phyloP scores from a whole-genome alignment of 805 yeast genomes.

The Candida coquimbonensis region DNA sequence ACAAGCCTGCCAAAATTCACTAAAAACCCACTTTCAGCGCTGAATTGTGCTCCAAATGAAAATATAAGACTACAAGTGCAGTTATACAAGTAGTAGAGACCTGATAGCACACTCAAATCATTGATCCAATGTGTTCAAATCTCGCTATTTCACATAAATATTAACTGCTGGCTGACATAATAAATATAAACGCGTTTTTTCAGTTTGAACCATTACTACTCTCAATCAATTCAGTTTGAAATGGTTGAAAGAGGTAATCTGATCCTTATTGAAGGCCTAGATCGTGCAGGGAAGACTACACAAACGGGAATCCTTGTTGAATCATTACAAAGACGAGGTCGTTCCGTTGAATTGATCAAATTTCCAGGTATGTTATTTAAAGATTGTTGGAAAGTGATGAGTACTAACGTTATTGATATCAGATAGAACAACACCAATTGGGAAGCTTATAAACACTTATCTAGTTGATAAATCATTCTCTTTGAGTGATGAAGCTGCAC shows the following conservation, averaged over 20 bases:
- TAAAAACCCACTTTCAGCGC: too few relatives aligned
- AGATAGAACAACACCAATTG: conserved; percentile 77
- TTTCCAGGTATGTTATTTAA: conserved; percentile 48
- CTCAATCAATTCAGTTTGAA: not conserved
- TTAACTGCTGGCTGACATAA: not conserved
- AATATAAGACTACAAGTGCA: too few relatives aligned
- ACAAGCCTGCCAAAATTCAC: too few relatives aligned
- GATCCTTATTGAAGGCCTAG: conserved; percentile 86
- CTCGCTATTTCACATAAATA: too few relatives aligned
- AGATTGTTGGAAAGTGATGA: not conserved
- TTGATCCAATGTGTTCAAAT: too few relatives aligned
- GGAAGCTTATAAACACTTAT: conserved; percentile 69
- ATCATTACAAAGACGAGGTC: conserved; percentile 22
- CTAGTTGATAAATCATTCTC: conserved; percentile 42
- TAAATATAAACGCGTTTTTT: not conserved
- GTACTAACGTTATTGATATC: not conserved
- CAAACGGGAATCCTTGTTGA: conserved; percentile 47
- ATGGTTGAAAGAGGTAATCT: conserved; percentile 52
- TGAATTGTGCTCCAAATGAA: too few relatives aligned
- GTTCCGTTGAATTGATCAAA: conserved; percentile 47
- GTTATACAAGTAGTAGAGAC: too few relatives aligned
- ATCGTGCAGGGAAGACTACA: conserved; percentile 90
- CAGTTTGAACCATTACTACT: too few relatives aligned
- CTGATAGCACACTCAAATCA: too few relatives aligned
- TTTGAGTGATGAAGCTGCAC: conserved; percentile 75